These are phyloP conservation scores for Geranium incanum DNA, from an alignment of 441 rosid genomes.

Conservation along the genomic window DNA sequence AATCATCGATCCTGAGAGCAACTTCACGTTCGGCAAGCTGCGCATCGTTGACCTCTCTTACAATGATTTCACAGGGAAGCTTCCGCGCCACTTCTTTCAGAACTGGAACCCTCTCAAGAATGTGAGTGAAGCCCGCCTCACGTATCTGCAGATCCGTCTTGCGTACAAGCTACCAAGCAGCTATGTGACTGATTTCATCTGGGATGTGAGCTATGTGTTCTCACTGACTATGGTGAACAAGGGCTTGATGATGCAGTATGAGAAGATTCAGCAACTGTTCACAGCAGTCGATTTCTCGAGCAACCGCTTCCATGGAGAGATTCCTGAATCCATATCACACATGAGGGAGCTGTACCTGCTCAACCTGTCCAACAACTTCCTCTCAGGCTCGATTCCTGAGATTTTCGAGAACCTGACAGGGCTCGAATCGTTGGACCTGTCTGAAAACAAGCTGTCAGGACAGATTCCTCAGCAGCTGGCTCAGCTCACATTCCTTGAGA, in stretches of 20 bases:
- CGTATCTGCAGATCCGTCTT: neutral
- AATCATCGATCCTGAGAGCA: neutral
- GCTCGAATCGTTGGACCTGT: neutral
- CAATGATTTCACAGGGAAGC: neutral
- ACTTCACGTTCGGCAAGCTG: neutral
- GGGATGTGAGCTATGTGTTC: conserved; percentile 4
- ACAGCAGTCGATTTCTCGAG: neutral
- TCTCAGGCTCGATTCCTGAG: neutral
- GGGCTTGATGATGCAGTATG: neutral
- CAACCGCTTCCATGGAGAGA: neutral
- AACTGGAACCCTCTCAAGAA: conserved; percentile 5
- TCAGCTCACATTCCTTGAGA: neutral
- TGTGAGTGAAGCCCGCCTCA: neutral
- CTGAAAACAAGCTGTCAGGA: neutral
- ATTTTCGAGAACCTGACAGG: neutral
- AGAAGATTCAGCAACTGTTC: neutral
- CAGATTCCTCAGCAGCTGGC: neutral
- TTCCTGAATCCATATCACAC: neutral
- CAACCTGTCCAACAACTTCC: neutral
- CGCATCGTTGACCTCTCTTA: conserved; percentile 2
- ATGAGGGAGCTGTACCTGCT: neutral
- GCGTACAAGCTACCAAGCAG: neutral
- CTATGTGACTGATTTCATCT: neutral
- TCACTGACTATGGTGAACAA: conserved; percentile 1
- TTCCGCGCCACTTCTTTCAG: neutral